phyloP scores from a whole-genome alignment of 345 rosid genomes.

The Citrus unshiu region DNA sequence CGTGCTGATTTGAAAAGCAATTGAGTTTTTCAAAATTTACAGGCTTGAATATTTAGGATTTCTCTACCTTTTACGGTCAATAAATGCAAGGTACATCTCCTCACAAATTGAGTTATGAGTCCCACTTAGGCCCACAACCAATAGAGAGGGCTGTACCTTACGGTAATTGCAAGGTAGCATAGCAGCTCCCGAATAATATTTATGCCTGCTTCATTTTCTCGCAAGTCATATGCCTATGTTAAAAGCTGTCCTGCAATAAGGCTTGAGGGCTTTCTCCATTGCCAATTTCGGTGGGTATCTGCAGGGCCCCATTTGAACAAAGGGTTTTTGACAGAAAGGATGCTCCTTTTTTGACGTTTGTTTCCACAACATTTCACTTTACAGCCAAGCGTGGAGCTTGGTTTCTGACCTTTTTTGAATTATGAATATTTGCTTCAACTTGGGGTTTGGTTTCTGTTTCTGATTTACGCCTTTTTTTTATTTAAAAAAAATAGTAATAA shows the following conservation, averaged over 20 bases:
- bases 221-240: too few relatives aligned
- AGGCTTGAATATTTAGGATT: not conserved
- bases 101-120: too few relatives aligned
- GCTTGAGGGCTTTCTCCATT: not conserved
- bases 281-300: not conserved
- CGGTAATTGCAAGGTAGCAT: too few relatives aligned
- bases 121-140: too few relatives aligned
- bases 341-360: constrained; percentile 1
- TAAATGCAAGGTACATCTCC: too few relatives aligned
- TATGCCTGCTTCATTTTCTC: not conserved
- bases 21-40: not conserved
- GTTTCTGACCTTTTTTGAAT: too few relatives aligned
- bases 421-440: not conserved
- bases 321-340: not conserved
- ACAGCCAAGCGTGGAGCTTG: constrained; percentile 11
- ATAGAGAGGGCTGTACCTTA: too few relatives aligned
- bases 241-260: not conserved
- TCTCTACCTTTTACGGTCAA: too few relatives aligned
- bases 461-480: not conserved
- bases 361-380: constrained; percentile 4
- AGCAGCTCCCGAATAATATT: too few relatives aligned
- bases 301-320: not conserved
- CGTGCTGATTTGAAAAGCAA: not conserved
- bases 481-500: not conserved
- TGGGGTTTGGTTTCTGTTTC: not conserved